Conservation (phyloP, 352 stramenopile genomes). For the Phytophthora pisi region DNA sequence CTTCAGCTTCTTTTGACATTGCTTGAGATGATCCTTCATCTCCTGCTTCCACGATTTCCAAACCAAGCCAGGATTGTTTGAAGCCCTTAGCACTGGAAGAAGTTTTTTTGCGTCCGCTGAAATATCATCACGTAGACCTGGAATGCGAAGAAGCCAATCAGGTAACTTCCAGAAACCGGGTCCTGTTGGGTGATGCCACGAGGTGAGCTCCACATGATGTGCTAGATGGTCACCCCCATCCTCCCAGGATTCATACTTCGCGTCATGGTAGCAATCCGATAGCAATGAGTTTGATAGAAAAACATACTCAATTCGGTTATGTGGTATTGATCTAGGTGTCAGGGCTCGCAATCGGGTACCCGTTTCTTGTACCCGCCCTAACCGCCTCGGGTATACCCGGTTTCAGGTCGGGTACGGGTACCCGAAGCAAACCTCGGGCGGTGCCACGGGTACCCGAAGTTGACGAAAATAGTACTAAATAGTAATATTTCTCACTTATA, state of each 20-base stretch:
- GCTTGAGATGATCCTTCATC: conserved; percentile 10
- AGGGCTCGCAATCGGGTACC: too few relatives aligned
- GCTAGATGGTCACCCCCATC: conserved; percentile 4
- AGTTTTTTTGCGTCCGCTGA: background rate
- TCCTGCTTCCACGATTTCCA: conserved; percentile 15
- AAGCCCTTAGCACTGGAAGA: background rate
- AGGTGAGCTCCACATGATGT: conserved; percentile 15
- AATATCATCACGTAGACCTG: conserved; percentile 5
- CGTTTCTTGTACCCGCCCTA: too few relatives aligned
- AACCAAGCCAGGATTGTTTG: conserved; percentile 1
- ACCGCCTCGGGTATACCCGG: too few relatives aligned
- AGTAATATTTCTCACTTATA: too few relatives aligned
- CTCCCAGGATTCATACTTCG: conserved; percentile 5
- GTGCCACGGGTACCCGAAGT: too few relatives aligned
- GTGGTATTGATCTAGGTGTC: too few relatives aligned
- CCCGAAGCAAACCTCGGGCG: too few relatives aligned
- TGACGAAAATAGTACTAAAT: too few relatives aligned
- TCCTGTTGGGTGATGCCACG: conserved; percentile 12
- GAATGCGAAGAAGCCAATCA: conserved; percentile 12
- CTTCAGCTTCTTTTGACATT: background rate
- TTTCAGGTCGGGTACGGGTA: too few relatives aligned
- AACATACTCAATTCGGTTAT: conserved; percentile 14
- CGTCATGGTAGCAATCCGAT: conserved; percentile 6
- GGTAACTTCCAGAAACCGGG: conserved; percentile 9
- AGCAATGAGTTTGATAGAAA: conserved; percentile 5